Conservation (phyloP, 768 basidiomycete species). For the Russula lepida region DNA sequence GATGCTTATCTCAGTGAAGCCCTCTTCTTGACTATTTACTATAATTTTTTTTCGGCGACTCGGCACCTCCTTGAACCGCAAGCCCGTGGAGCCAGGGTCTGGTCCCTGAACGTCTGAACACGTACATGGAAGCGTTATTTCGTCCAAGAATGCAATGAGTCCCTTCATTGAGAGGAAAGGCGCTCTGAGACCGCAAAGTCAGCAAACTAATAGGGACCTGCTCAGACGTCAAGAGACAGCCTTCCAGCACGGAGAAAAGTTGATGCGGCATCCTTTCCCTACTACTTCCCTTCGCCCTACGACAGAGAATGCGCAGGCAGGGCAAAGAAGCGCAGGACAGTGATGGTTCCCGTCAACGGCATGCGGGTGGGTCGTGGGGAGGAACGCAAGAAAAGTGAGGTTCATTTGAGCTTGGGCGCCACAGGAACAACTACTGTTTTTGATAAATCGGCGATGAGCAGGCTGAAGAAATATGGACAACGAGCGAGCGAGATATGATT, state of each 20-base stretch:
- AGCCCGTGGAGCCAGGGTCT: conserved; percentile 11
- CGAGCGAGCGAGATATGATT: not conserved
- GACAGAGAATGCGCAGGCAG: conserved; percentile 12
- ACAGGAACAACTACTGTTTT: conserved; percentile 10
- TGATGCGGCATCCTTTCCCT: conserved; percentile 12
- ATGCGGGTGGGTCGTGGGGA: conserved; percentile 10
- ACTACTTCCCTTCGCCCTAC: not conserved
- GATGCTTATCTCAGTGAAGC: conserved; percentile 15
- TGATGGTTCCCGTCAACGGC: conserved; percentile 17
- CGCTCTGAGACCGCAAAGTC: conserved; percentile 14
- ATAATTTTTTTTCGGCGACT: not conserved
- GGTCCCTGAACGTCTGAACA: conserved; percentile 13
- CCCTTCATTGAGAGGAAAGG: conserved; percentile 10
- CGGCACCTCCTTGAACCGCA: not conserved
- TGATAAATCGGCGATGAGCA: conserved; percentile 16
- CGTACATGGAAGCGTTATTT: conserved; percentile 17
- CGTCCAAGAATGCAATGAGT: conserved; percentile 11
- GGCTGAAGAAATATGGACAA: not conserved
- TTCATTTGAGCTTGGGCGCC: conserved; percentile 12
- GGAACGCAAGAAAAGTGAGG: conserved; percentile 7
- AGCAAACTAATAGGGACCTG: conserved; percentile 4
- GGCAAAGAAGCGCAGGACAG: conserved; percentile 8
- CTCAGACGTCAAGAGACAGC: conserved; percentile 13
- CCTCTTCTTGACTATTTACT: not conserved
- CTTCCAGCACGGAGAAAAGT: conserved; percentile 13